Evolutionary conservation across 192 early-diverging fungal species (phyloP), one percentile per base, ranked within the genome.

Genomic region (Linnemannia elongata): DNA sequence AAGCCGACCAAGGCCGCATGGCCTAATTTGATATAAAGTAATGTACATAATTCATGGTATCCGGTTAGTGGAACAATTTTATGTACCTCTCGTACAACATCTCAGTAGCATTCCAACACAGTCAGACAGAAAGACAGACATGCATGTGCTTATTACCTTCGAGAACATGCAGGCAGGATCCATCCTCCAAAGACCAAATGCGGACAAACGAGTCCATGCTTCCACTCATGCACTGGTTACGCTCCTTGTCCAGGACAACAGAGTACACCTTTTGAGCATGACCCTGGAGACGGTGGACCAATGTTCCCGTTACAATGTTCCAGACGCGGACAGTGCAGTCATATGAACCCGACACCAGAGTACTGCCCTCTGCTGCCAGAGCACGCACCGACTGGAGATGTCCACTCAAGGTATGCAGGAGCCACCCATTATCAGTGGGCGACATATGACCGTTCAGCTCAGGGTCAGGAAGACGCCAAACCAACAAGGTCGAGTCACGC

Each of bases 261-360:
- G 96, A 96, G 87, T 99, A 99, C 15, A 99, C 99, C 82, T 98
- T 97, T 83, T 97, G 94, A 30, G 94, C 92, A 87, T 99, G 99
- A 44, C 97, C 99, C 42, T 93, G 88, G 66, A 97, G 93, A 15
- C 88, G 87, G 85, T 96, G 94, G 30, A 95, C 80, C 33, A 91
- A 85, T 27, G 89, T 78, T 13, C 99, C 99, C 0, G 92, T 95
- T 41, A 83, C 76, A 5, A 96, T 89, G 83, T 99, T 93, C 99
- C 99, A 99, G 7, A 98, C 93, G 47, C 98, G 92, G 3, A 99
- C 96, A 0, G 95, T 93, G 77, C 90, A 91, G 88, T 99, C 99
- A 87, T 99, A 99, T 45, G 95, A 96, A 0, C 99, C 99, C 77
- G 95, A 96, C 8, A 98, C 96, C 17, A 99, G 89, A 12, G 93